Evolutionary conservation across 2,329 filamentous ascomycete species (phyloP).

Genomic region (Pseudogymnoascus sp.): DNA sequence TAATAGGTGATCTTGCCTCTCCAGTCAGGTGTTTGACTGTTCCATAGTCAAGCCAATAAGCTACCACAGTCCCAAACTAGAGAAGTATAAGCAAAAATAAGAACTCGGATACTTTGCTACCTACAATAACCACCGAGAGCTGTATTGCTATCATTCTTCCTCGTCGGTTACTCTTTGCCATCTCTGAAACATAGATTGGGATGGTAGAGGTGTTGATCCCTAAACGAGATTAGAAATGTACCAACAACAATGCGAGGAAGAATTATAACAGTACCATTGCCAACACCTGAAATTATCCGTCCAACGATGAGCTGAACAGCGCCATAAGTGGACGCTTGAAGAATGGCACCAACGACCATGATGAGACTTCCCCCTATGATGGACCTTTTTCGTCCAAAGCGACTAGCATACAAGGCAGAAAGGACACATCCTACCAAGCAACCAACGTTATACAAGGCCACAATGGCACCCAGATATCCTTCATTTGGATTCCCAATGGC

Average conservation of each 20-base stretch:
- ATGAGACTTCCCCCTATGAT: constrained; percentile 46
- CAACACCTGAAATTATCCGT: constrained; percentile 37
- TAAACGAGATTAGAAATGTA: neutral
- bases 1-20: constrained; percentile 35
- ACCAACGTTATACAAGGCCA: constrained; percentile 36
- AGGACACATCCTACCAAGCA: constrained; percentile 41
- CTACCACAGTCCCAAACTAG: constrained; percentile 38
- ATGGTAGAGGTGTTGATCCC: constrained; percentile 32
- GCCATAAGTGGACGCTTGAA: constrained; percentile 31
- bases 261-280: constrained; percentile 30
- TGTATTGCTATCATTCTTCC: constrained; percentile 5
- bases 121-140: constrained; percentile 1
- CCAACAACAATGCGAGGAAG: neutral
- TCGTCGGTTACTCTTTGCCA: constrained; percentile 35
- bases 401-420: constrained; percentile 37
- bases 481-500: constrained; percentile 31
- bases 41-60: constrained; percentile 50
- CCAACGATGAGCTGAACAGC: constrained; percentile 43
- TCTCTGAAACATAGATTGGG: constrained; percentile 34
- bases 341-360: constrained; percentile 44
- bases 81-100: constrained; percentile 22
- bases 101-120: neutral
- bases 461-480: constrained; percentile 35
- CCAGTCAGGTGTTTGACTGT: constrained; percentile 19
- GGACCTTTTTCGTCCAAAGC: constrained; percentile 45